These are phyloP conservation scores for Periconia macrospinosa DNA, from an alignment of 2,329 filamentous ascomycete genomes.

Conservation along the genomic window DNA sequence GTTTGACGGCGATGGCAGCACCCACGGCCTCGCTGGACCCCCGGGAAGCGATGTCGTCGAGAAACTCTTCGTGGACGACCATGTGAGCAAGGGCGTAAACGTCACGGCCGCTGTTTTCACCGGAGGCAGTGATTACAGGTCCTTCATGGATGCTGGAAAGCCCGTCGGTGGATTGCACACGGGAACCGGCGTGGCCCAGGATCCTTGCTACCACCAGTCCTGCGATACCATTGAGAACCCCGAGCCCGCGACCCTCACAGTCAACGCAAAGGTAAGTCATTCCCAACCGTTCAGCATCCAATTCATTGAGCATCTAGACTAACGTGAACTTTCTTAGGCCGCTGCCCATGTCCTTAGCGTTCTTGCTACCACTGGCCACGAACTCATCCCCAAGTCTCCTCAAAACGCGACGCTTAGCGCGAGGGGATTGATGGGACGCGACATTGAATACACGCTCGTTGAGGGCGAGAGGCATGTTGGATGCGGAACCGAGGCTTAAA, in stretches of 20 bases:
- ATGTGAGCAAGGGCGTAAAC: slow-evolving; percentile 37
- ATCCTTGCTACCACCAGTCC: slow-evolving; percentile 44
- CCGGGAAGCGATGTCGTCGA: slow-evolving; percentile 39
- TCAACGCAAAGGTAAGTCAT: slow-evolving; percentile 41
- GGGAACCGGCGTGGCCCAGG: slow-evolving; percentile 43
- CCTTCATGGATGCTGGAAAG: slow-evolving; percentile 45
- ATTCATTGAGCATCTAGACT: background rate
- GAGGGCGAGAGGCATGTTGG: slow-evolving; percentile 33
- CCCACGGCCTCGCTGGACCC: slow-evolving; percentile 36
- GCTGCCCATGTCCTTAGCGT: slow-evolving; percentile 40
- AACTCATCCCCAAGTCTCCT: slow-evolving; percentile 40
- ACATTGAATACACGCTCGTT: slow-evolving; percentile 32
- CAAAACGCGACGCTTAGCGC: slow-evolving; percentile 31
- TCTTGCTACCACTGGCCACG: slow-evolving; percentile 31
- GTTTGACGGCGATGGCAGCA: slow-evolving; percentile 43
- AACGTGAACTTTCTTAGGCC: slow-evolving; percentile 17
- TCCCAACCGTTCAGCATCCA: background rate
- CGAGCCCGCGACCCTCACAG: slow-evolving; percentile 37
- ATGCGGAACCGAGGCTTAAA: slow-evolving; percentile 36
- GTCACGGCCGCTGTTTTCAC: slow-evolving; percentile 43
- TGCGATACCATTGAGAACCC: slow-evolving; percentile 45
- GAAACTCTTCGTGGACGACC: slow-evolving; percentile 41
- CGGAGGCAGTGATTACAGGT: slow-evolving; percentile 45
- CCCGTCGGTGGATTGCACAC: slow-evolving; percentile 45
- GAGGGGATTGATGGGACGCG: slow-evolving; percentile 29